These are phyloP conservation scores for Aspergillus awamori DNA, from an alignment of 2,329 filamentous ascomycete genomes.

Conservation along the genomic window DNA sequence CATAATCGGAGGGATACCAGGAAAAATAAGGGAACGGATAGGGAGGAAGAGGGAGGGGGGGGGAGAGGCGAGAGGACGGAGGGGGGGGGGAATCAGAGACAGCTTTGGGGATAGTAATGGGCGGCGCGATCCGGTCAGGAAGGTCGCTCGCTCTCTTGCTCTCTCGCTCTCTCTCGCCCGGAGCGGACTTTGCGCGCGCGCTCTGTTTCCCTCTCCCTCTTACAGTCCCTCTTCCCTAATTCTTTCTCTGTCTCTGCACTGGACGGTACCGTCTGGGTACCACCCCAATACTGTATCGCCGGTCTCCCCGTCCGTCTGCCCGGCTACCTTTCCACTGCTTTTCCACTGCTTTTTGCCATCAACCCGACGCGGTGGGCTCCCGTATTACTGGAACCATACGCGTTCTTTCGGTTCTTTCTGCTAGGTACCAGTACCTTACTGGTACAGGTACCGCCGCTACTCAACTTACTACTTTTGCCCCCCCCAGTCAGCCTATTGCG, in stretches of 20 bases:
- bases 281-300: neutral
- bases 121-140: constrained; percentile 34
- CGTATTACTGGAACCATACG: constrained; percentile 1
- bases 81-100: constrained; percentile 23
- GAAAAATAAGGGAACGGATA: constrained; percentile 26
- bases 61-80: constrained; percentile 27
- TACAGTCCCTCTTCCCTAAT: no score
- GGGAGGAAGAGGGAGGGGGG: constrained; percentile 20
- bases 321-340: neutral
- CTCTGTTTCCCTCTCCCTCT: neutral
- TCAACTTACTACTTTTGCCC: neutral
- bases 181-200: constrained; percentile 16
- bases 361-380: neutral
- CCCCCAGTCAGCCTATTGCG: neutral
- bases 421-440: neutral
- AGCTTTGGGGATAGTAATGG: constrained; percentile 31
- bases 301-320: neutral
- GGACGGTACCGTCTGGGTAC: constrained; percentile 4
- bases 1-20: constrained; percentile 30
- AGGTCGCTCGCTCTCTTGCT: neutral
- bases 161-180: constrained; percentile 9
- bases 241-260: neutral
- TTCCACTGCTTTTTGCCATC: neutral
- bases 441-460: neutral
- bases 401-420: neutral